Conservation (phyloP, 495 filamentous ascomycete species). For the Penicillium pulvis region DNA sequence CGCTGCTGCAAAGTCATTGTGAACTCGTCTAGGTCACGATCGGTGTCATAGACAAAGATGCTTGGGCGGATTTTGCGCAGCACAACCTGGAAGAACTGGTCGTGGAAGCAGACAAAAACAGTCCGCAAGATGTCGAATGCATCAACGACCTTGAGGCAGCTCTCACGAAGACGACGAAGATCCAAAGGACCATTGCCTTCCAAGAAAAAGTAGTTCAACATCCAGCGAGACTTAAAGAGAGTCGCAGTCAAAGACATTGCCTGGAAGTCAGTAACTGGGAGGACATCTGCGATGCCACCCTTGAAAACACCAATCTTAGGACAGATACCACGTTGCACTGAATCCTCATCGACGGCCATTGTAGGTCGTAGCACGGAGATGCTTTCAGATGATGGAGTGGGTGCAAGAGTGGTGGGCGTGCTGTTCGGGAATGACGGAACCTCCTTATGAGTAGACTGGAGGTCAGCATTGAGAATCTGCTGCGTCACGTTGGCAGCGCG, state of each 20-base stretch:
- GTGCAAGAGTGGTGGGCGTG: slow-evolving; percentile 18
- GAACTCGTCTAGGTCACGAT: slow-evolving; percentile 53
- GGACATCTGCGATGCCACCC: slow-evolving; percentile 57
- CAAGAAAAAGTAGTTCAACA: slow-evolving; percentile 61
- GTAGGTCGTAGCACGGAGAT: slow-evolving; percentile 47
- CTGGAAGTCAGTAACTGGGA: slow-evolving; percentile 66
- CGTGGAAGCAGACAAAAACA: slow-evolving; percentile 62
- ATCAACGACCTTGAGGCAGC: slow-evolving; percentile 46
- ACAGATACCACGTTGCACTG: slow-evolving; percentile 49
- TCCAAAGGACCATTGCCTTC: slow-evolving; percentile 53
- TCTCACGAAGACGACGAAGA: slow-evolving; percentile 46
- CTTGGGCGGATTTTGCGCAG: slow-evolving; percentile 55
- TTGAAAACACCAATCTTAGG: slow-evolving; percentile 58
- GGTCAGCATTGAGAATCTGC: slow-evolving; percentile 27
- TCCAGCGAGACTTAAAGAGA: slow-evolving; percentile 52
- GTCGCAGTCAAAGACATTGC: slow-evolving; percentile 63
- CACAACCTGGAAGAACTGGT: slow-evolving; percentile 62
- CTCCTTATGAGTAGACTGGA: slow-evolving; percentile 23
- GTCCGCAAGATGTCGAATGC: slow-evolving; percentile 70
- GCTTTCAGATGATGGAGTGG: slow-evolving; percentile 38
- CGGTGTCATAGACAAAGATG: slow-evolving; percentile 57
- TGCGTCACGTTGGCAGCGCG: slow-evolving; percentile 30
- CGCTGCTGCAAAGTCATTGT: slow-evolving; percentile 47
- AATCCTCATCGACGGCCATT: slow-evolving; percentile 40
- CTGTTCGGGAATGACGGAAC: slow-evolving; percentile 21